Base-by-base conservation (phyloP, 202 grass and related monocot species). In the Hordeum pubiflorum region DNA sequence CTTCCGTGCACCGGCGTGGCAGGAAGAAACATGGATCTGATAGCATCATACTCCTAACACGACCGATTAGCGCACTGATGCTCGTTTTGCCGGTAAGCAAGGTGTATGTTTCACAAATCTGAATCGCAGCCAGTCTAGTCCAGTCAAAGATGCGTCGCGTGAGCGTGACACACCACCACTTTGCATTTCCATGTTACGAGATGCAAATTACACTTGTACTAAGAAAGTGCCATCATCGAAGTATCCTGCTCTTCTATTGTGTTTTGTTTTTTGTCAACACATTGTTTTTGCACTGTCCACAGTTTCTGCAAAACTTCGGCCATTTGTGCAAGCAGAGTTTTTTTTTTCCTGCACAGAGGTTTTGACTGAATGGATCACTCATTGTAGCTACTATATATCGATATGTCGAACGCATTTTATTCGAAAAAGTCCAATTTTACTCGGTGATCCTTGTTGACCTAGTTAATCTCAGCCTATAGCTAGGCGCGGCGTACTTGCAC, bases 401-500 rank as follows among this genome's bases (percentile, higher is more conserved):
- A 43, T 56, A 9, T 14, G 58, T 46, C 6, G 61, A 62, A 36
- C 23, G 7, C 23, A n/a, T 52, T 48, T 52, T 36, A 46, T 26
- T 50, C 17, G 40, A 63, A 41, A 15, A 10, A 13, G 79, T 23
- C 3, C 3, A 74, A 54, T 18, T 64, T 24, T 54, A 37, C 58
- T 37, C 68, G 7, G 2, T 15, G n/a, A 32, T 72, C 15, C 36
- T 74, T 57, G 10, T 15, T 41, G 18, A 39, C 76, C 76, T 63
- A 58, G 1, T n/a, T n/a, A 17, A 50, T 50, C 14, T 50, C 46
- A 17, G 17, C 5, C 14, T 85, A 68, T 65, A 31, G 40, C 75
- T 41, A 64, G 44, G 43, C 39, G 58, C 58, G 76, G 76, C 46
- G 76, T 18, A 22, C 43, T 61, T 44, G 69, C 84, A 86, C 84